Percentiles rank a stretch among this genome's conserved stretches.
Evolutionary conservation across 495 filamentous ascomycete species (phyloP).

Genomic region (Trichoderma asperelloides): DNA sequence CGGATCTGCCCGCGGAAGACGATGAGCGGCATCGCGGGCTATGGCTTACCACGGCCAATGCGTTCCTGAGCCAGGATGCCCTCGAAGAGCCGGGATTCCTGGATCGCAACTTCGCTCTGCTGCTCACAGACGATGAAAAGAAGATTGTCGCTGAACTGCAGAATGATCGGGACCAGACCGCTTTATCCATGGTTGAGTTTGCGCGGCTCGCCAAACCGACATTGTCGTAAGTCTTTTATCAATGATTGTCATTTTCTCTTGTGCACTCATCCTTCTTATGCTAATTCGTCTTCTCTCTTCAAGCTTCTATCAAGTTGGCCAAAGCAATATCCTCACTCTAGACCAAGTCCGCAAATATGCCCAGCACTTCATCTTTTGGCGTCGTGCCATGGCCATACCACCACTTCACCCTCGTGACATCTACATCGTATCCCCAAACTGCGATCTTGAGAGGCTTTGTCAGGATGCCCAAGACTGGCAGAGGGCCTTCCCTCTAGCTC

Average conservation of each 20-base stretch:
- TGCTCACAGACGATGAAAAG: constrained; percentile 77
- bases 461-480: constrained; percentile 65
- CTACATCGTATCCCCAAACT: constrained; percentile 92
- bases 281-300: not conserved
- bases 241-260: not conserved
- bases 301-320: constrained; percentile 68
- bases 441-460: constrained; percentile 64
- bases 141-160: constrained; percentile 78
- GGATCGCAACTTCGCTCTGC: constrained; percentile 75
- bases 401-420: constrained; percentile 82
- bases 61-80: constrained; percentile 58
- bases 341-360: constrained; percentile 75
- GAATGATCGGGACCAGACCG: constrained; percentile 60
- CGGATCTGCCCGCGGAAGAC: constrained; percentile 58
- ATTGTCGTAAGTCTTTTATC: constrained; percentile 47
- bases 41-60: constrained; percentile 77
- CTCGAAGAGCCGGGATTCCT: constrained; percentile 51
- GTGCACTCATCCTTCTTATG: not conserved
- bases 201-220: constrained; percentile 75
- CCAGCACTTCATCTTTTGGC: constrained; percentile 90
- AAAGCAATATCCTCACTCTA: constrained; percentile 61
- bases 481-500: constrained; percentile 67
- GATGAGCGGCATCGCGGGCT: constrained; percentile 62
- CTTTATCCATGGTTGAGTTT: constrained; percentile 69
- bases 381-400: constrained; percentile 82